Evolutionary conservation across 1,284 basidiomycete species (phyloP), one percentile per base, ranked within the genome.

Genomic region (Sphaerobolus stellatus): DNA sequence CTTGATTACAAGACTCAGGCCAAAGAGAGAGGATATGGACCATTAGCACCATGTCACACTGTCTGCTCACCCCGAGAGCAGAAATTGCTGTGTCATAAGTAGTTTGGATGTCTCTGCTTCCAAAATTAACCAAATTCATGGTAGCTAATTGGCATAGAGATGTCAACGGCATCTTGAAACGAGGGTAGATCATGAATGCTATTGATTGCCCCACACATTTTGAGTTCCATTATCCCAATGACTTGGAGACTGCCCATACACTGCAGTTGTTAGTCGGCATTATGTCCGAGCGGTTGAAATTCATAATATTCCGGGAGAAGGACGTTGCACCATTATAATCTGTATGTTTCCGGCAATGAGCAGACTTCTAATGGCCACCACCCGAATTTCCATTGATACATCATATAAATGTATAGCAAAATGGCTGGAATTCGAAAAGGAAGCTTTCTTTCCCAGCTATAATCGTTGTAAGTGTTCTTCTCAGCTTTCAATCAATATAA

Each of bases 361-460:
- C 7, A 8, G 18, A 3, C 44, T 56, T 6, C 59, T 68, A 4
- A 29, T 63, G 46, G 34, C 29, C 0, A 44, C 62, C 14, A 57
- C 52, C 33, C 57, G 54, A 31, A 34, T 64, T 2, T 60, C 61
- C 7, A 60, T 64, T 47, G 64, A 68, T 41, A 67, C 62, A 2
- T 60, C 62, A n/a, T 68, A 66, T 59, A 65, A 66, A 44, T 51
- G 56, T 6, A 16, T 64, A 14, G 54, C 60, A 41, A 30, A 56
- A 1, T 66, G 62, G 61, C 59, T 64, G 28, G 66, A 68, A 44
- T 66, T 68, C 46, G 61, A 66, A 47, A 63, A 66, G 16, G 66
- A 66, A 36, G 51, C 51, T 5, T 68, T 64, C 64, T 60, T 65
- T 49, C 11, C 40, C 3, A 29, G 55, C 4, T 48, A 30, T 13